phyloP scores from a whole-genome alignment of 768 basidiomycete species.

The Rossbeevera mucosa region DNA sequence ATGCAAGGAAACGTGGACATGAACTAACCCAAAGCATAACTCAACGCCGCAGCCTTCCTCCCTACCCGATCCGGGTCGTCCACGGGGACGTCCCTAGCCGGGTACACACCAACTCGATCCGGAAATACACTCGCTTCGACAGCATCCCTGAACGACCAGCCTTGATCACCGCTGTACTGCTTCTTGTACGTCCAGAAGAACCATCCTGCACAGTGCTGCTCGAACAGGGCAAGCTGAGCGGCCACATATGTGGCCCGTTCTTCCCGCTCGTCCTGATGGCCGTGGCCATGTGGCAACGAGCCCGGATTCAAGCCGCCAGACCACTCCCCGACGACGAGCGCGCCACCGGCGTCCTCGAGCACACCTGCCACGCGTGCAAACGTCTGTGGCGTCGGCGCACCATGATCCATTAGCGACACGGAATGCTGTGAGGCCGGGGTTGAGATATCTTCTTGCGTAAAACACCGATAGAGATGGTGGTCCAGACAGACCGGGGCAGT shows the following conservation, averaged over 20 bases:
- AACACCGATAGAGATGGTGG: slow-evolving; percentile 82
- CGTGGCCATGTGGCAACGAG: slow-evolving; percentile 43
- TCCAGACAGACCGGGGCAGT: slow-evolving; percentile 57
- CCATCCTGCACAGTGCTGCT: slow-evolving; percentile 62
- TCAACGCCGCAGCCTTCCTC: slow-evolving; percentile 29
- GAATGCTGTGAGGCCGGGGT: slow-evolving; percentile 55
- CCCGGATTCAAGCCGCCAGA: slow-evolving; percentile 68
- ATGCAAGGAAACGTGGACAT: slow-evolving; percentile 10
- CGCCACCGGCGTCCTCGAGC: slow-evolving; percentile 41
- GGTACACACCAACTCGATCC: slow-evolving; percentile 39
- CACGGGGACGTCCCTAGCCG: slow-evolving; percentile 17
- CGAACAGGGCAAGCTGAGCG: slow-evolving; percentile 65
- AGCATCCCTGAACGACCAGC: slow-evolving; percentile 72
- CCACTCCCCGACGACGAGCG: slow-evolving; percentile 73
- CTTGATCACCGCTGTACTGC: slow-evolving; percentile 56
- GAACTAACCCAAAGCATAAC: slow-evolving; percentile 32
- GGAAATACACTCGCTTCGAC: slow-evolving; percentile 62
- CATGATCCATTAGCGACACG: slow-evolving; percentile 39
- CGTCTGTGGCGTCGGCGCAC: slow-evolving; percentile 36
- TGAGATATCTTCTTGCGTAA: slow-evolving; percentile 53
- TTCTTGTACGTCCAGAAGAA: slow-evolving; percentile 89
- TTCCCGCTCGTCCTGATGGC: slow-evolving; percentile 34
- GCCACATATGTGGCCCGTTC: slow-evolving; percentile 48
- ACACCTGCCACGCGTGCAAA: slow-evolving; percentile 37
- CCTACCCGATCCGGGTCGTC: slow-evolving; percentile 17